phyloP scores from a whole-genome alignment of 257 asterid genomes.

The Solanum paucissectum region DNA sequence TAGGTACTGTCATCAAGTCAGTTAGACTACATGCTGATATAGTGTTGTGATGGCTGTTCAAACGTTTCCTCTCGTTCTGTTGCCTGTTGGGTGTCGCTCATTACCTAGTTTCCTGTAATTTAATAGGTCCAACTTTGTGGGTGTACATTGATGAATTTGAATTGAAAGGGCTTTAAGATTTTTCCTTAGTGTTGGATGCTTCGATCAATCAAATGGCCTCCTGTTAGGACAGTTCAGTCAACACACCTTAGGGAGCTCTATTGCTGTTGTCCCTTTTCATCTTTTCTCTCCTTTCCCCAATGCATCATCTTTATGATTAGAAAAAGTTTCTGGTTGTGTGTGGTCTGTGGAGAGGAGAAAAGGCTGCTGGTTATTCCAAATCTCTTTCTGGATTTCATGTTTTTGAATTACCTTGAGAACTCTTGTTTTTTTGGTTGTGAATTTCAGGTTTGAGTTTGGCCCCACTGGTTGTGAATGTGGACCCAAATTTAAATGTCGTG shows the following conservation, averaged over 20 bases:
- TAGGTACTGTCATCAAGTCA: not conserved
- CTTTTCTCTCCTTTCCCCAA: not conserved
- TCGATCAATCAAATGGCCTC: not conserved
- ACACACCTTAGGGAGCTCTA: not conserved
- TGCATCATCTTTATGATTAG: not conserved
- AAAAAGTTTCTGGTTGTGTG: not conserved
- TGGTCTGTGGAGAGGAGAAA: not conserved
- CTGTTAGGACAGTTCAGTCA: not conserved
- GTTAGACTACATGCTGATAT: not conserved
- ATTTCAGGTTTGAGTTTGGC: conserved; percentile 78
- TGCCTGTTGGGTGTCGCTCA: not conserved
- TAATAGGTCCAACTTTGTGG: not conserved
- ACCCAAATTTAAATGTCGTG: conserved; percentile 82
- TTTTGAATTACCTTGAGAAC: not conserved
- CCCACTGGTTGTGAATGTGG: conserved; percentile 80
- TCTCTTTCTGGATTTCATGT: not conserved
- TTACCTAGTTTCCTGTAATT: not conserved
- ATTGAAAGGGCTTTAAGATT: not conserved
- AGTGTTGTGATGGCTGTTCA: not conserved
- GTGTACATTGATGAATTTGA: not conserved
- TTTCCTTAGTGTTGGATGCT: not conserved
- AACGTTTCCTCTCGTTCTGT: not conserved
- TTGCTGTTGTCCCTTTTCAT: not conserved
- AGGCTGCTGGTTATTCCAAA: not conserved
- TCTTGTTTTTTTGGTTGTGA: conserved; percentile 1